Base-by-base conservation (phyloP, 192 early-diverging fungal species). In the Podila minutissima region DNA sequence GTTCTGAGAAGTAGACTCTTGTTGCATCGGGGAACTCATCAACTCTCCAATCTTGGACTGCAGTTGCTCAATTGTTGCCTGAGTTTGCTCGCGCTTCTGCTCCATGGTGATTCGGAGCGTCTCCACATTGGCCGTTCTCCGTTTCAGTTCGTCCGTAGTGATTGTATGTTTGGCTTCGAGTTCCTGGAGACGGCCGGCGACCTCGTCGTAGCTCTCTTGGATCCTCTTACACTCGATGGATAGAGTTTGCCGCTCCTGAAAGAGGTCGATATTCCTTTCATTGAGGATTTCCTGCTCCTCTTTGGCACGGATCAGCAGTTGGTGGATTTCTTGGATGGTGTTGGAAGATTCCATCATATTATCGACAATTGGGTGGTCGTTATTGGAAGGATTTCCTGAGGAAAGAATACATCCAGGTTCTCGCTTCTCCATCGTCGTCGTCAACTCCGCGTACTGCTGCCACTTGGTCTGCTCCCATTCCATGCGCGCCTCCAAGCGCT, bases 81-180 rank as follows among this genome's bases (percentile, higher is more conserved):
- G 53, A 24, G 53, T 24, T 55, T 55, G 53, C 20, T 55, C 53
- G 2, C 53, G 53, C 6, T 55, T n/a, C 8, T 26, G 53, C 20
- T 55, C 53, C 53, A 55, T 55, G 24, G 53, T 55, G n/a, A 26
- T n/a, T 55, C 53, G 53, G 24, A 55, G 53, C n/a, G 53, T 55
- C 22, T 24, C 53, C 22, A 55, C 53, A 9, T 55, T 55, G 53
- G 53, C 53, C 17, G 53, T 55, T 26, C 53, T 55, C 22, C 53
- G 53, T 26, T 55, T 55, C n/a, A 55, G 53, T 55, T 55, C 53
- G 17, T 55, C 53, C 20, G 53, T 26, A 24, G 53, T 26, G 53
- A 55, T 55, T 26, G 53, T 24, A 22, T 55, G 53, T 26, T 55
- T 55, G n/a, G 53, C 53, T 26, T 55, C 53, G 4, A 55, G n/a